These are phyloP conservation scores for Diaporthe sp. DNA, from an alignment of 2,329 filamentous ascomycete species.

Conservation along the genomic window DNA sequence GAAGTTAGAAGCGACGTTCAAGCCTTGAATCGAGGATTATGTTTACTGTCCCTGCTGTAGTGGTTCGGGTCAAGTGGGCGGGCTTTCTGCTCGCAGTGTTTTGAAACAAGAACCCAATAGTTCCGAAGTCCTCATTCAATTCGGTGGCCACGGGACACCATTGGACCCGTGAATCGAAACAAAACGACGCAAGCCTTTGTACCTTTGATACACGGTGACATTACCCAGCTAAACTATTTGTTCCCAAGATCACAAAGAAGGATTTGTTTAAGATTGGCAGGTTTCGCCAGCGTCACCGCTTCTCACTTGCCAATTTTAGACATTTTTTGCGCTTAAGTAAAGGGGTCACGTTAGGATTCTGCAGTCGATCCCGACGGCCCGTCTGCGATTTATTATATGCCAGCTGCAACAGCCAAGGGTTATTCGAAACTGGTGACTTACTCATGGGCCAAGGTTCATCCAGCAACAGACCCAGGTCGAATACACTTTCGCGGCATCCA, in stretches of 20 bases:
- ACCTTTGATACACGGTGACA: neutral
- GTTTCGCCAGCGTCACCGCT: neutral
- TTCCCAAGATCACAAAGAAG: neutral
- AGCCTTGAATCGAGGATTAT: neutral
- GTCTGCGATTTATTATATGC: constrained; percentile 4
- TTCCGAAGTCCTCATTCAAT: no score
- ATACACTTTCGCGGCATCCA: constrained; percentile 7
- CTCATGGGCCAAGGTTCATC: constrained; percentile 13
- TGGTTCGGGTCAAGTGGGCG: neutral
- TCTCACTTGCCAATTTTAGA: neutral
- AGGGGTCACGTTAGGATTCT: neutral
- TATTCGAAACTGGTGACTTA: constrained; percentile 7
- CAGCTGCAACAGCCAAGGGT: constrained; percentile 11
- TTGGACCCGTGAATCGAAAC: neutral
- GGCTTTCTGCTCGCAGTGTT: no score
- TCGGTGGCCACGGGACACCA: neutral
- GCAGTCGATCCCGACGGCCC: neutral
- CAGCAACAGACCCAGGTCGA: neutral
- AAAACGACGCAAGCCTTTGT: neutral
- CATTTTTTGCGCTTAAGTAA: neutral
- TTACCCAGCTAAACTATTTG: neutral
- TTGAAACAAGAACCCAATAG: neutral
- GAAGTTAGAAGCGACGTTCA: neutral
- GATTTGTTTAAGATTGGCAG: no score
- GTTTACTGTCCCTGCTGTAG: neutral